phyloP scores from a whole-genome alignment of 768 basidiomycete genomes.

The Termitomyces sp. region DNA sequence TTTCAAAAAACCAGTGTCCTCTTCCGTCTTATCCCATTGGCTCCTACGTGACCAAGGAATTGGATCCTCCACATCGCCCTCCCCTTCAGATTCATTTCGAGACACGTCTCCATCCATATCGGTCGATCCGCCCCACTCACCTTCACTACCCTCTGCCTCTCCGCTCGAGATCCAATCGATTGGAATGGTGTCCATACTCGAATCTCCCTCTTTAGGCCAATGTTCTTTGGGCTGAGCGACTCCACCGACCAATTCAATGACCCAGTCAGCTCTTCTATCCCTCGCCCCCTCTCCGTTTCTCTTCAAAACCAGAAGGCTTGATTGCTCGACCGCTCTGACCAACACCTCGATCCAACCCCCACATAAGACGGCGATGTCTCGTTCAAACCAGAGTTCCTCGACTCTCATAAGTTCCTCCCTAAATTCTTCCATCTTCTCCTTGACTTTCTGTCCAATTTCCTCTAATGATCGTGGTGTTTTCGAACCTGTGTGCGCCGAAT shows the following conservation, averaged over 20 bases:
- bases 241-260: constrained; percentile 38
- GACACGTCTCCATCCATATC: constrained; percentile 38
- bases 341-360: constrained; percentile 60
- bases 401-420: constrained; percentile 43
- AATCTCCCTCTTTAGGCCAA: constrained; percentile 26
- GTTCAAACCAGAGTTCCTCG: constrained; percentile 46
- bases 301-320: constrained; percentile 32
- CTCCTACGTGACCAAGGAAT: constrained; percentile 13
- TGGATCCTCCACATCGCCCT: constrained; percentile 19
- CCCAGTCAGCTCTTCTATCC: constrained; percentile 31
- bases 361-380: constrained; percentile 40
- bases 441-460: constrained; percentile 45
- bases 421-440: constrained; percentile 48
- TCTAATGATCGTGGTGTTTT: constrained; percentile 32
- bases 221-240: constrained; percentile 19
- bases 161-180: constrained; percentile 39
- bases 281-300: constrained; percentile 26
- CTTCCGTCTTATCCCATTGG: constrained; percentile 6
- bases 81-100: constrained; percentile 33
- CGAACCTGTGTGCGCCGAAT: constrained; percentile 44
- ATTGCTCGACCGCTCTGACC: constrained; percentile 38
- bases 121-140: constrained; percentile 24
- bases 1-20: neutral
- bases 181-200: constrained; percentile 35
- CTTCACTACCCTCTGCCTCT: constrained; percentile 20